These are phyloP conservation scores for Zasmidium angulare DNA, from an alignment of 2,329 filamentous ascomycete species.

Conservation along the genomic window DNA sequence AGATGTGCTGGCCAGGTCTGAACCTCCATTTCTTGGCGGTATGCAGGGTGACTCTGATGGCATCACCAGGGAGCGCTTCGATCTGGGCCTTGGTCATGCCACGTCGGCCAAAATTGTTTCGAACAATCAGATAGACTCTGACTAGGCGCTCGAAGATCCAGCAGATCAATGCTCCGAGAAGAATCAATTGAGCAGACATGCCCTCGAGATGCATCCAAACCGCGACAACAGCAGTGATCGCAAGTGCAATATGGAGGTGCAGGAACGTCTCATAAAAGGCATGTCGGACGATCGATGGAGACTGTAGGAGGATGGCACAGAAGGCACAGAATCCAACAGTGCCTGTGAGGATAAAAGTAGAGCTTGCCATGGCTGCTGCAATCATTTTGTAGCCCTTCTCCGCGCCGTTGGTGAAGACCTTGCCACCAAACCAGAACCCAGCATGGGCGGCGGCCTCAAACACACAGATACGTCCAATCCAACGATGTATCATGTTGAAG, in stretches of 20 bases:
- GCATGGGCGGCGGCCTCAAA: slow-evolving; percentile 68
- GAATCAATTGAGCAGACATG: slow-evolving; percentile 59
- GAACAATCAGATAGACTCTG: slow-evolving; percentile 61
- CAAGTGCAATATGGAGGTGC: slow-evolving; percentile 66
- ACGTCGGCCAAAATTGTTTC: slow-evolving; percentile 63
- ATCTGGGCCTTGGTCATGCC: slow-evolving; percentile 69
- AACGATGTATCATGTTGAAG: slow-evolving; percentile 78
- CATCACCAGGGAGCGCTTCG: slow-evolving; percentile 74
- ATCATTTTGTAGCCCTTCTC: slow-evolving; percentile 53
- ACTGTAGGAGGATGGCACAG: slow-evolving; percentile 64
- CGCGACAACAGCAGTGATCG: slow-evolving; percentile 59
- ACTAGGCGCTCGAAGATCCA: slow-evolving; percentile 65
- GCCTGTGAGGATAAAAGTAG: slow-evolving; percentile 59
- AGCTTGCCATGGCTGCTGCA: slow-evolving; percentile 38
- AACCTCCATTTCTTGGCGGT: slow-evolving; percentile 77
- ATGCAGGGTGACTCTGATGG: slow-evolving; percentile 69
- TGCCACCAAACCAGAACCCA: slow-evolving; percentile 56
- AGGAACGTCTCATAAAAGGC: slow-evolving; percentile 80
- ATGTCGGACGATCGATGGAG: slow-evolving; percentile 69
- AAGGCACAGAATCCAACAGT: slow-evolving; percentile 63
- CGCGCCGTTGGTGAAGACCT: slow-evolving; percentile 39
- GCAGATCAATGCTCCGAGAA: slow-evolving; percentile 63
- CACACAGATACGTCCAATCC: slow-evolving; percentile 74
- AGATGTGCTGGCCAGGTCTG: slow-evolving; percentile 74
- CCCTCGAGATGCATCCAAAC: slow-evolving; percentile 65